These are phyloP conservation scores for Botrytis galanthina DNA, from an alignment of 2,329 filamentous ascomycete genomes.

Conservation along the genomic window DNA sequence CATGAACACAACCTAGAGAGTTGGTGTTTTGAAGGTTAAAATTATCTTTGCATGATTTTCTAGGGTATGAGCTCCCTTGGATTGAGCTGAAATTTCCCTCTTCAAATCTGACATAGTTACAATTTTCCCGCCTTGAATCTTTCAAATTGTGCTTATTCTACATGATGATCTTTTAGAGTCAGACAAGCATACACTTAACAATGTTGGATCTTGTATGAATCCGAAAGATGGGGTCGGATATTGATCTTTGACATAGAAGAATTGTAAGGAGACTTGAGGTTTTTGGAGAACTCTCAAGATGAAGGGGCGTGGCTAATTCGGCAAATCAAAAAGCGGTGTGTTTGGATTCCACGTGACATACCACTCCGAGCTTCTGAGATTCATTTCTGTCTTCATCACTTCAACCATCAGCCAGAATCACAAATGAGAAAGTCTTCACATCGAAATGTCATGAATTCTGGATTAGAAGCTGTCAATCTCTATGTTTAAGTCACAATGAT, in stretches of 20 bases:
- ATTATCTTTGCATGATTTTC: neutral
- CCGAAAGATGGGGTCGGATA: neutral
- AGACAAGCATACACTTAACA: neutral
- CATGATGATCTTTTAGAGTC: neutral
- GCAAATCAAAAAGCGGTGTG: neutral
- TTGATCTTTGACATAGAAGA: neutral
- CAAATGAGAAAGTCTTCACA: neutral
- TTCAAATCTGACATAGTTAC: neutral
- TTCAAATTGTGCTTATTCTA: too few relatives aligned
- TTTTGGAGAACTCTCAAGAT: neutral
- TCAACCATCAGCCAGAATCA: neutral
- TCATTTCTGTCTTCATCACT: neutral
- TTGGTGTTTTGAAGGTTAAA: neutral
- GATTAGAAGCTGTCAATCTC: neutral
- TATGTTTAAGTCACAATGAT: neutral
- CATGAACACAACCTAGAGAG: neutral
- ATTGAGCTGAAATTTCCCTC: neutral
- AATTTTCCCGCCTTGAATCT: neutral
- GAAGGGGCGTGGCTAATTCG: neutral
- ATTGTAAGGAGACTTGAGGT: neutral
- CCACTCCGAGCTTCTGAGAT: neutral
- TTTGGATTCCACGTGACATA: rapidly evolving
- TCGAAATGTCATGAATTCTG: neutral
- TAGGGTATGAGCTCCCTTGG: neutral
- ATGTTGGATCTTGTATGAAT: neutral